phyloP scores from a whole-genome alignment of 331 rosid genomes.

The Telfairia occidentalis region DNA sequence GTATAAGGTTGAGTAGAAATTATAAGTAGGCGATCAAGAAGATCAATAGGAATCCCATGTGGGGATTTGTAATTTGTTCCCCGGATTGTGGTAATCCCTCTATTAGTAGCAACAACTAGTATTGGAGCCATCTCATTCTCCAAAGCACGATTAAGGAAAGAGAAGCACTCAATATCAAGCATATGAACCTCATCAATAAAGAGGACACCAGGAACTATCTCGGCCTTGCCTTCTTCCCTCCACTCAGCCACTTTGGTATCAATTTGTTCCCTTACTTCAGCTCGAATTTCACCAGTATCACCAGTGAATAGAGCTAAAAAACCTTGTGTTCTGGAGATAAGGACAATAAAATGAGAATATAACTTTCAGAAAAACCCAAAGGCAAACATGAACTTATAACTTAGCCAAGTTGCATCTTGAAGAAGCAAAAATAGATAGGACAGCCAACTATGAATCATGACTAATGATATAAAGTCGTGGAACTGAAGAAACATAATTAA shows the following conservation, averaged over 20 bases:
- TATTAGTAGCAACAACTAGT: slow-evolving; percentile 86
- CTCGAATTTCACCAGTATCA: slow-evolving; percentile 95
- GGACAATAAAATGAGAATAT: slow-evolving; percentile 8
- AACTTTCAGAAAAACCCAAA: not conserved
- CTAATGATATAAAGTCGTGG: not conserved
- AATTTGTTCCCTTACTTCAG: slow-evolving; percentile 97
- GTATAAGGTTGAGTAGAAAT: slow-evolving; percentile 85
- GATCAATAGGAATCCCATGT: slow-evolving; percentile 89
- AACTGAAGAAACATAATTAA: not conserved
- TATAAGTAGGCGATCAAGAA: slow-evolving; percentile 83
- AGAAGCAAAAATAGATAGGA: not conserved
- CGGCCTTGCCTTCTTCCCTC: slow-evolving; percentile 99
- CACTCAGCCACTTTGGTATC: slow-evolving; percentile 98
- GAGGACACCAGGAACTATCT: slow-evolving; percentile 93
- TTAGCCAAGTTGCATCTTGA: not conserved
- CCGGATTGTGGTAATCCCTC: slow-evolving; percentile 88
- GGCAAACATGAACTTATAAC: not conserved
- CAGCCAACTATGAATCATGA: not conserved
- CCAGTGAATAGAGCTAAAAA: slow-evolving; percentile 96
- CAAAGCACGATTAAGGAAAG: slow-evolving; percentile 87
- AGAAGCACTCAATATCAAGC: slow-evolving; percentile 98
- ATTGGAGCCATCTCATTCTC: slow-evolving; percentile 99
- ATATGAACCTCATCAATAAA: slow-evolving; percentile 98
- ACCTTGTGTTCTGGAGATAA: slow-evolving; percentile 74
- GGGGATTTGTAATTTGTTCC: slow-evolving; percentile 97